Base-by-base conservation (phyloP, 331 rosid species). In the Telfairia occidentalis region DNA sequence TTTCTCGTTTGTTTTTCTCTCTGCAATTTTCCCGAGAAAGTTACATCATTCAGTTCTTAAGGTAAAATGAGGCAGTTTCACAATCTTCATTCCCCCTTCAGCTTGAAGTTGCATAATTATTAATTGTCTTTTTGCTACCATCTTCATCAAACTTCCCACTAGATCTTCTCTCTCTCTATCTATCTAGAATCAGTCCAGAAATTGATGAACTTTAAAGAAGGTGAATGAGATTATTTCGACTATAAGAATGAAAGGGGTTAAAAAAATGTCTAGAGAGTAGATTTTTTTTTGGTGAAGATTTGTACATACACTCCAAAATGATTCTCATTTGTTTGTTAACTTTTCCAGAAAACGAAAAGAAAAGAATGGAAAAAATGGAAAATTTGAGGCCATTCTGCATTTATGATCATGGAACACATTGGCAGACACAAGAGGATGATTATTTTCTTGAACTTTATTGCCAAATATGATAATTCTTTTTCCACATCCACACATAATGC, bases 1-100 rank as follows among this genome's bases (percentile, higher is more conserved):
- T 45, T 60, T 50, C 19, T 55, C 54, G 26, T 29, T n/a, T 35
- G 59, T 11, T 71, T 71, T 38, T 28, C 34, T 28, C 34, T 16
- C 30, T 77, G 35, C 15, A 45, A 69, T 40, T 38, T 66, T 5
- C 24, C 23, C 52, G 78, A 71, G 37, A 7, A 60, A 49, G 74
- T 73, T 26, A 55, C 11, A 71, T 42, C 77, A 82, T 81, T 82
- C 78, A 89, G 81, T 80, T 82, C 86, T 69, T 61, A 13, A 48
- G 32, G 46, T 78, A 63, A 48, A 5, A 59, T 79, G 57, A 74
- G 38, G n/a, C 50, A 55, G 69, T 59, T 78, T 73, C 80, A 78
- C 74, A 43, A 76, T 76, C 65, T 87, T 84, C 79, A 85, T 80
- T 58, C 60, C 55, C 65, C 78, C 72, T 65, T 73, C 69, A 65